Evolutionary conservation across 148 eudicot genomes (phyloP).

Genomic region (Drosera capensis): DNA sequence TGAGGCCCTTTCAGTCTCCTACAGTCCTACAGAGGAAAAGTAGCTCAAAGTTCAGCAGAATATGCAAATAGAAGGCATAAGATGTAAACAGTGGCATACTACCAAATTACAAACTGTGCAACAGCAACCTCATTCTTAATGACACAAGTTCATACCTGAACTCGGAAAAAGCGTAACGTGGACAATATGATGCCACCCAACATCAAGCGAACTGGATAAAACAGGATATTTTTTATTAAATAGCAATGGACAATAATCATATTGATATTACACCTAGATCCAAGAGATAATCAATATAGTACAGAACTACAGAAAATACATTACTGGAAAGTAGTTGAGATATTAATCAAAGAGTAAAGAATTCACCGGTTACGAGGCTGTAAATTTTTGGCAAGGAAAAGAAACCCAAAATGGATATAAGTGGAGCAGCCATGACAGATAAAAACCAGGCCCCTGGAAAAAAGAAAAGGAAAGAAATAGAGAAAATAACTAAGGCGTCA

Average conservation of each 20-base stretch:
- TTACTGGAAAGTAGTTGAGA: neutral
- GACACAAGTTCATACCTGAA: constrained; percentile 39
- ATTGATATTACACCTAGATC: neutral
- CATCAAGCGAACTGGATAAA: constrained; percentile 56
- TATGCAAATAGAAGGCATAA: neutral
- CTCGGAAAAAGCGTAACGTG: constrained; percentile 60
- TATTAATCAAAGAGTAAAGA: neutral
- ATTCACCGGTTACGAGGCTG: constrained; percentile 60
- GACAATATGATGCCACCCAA: constrained; percentile 61
- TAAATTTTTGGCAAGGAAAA: constrained; percentile 59
- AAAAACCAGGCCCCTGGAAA: constrained; percentile 68
- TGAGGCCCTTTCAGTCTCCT: neutral
- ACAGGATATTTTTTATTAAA: neutral
- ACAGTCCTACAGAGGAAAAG: neutral
- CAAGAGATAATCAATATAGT: neutral
- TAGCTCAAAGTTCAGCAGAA: neutral
- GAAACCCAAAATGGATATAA: constrained; percentile 27
- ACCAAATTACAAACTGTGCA: too few relatives aligned
- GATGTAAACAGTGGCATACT: neutral
- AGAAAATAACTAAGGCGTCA: neutral
- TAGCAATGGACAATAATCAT: too few relatives aligned
- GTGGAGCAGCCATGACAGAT: constrained; percentile 62
- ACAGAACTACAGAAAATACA: neutral
- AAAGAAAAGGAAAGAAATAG: neutral
- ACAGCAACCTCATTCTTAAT: too few relatives aligned